Base-by-base conservation (phyloP, 1,284 basidiomycete species). In the Malassezia sympodialis region DNA sequence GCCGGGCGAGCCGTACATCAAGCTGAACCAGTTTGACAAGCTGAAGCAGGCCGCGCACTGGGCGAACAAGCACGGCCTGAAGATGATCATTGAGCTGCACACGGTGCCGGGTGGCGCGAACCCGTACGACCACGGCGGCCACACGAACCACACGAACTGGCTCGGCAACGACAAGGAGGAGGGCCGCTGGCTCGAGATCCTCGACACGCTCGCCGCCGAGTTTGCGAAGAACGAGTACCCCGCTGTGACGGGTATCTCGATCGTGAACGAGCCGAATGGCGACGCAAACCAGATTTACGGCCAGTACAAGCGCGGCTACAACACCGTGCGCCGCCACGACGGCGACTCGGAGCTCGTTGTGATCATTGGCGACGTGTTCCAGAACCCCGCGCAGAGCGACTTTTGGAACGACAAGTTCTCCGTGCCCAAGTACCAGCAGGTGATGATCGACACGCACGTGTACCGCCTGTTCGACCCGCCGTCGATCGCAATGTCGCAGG, bases 281-380 rank as follows among this genome's bases (percentile, higher is more conserved):
- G 61, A 63, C 43, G 28, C 35, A 2, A 53, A 61, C 23, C 49
- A 63, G 11, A 57, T 68, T 11, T 44, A 60, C 21, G 62, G 63
- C 47, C 68, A 62, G 44, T 66, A 67, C 56, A 46, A 59, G 19
- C 49, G 58, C 12, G 67, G 64, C 14, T 72, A 72, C 60, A 58
- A 69, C 46, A 58, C 61, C 14, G 65, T 66, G 19, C 61, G 67
- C 19, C 58, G 57, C 21, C 37, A 53, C 10, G 43, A 50, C 34
- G 50, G 56, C 32, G 59, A 59, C 34, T 53, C 59, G 3, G 59
- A 61, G 5, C 46, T 67, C 11, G 43, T 65, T 7, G 61, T 71
- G 17, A 78, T 89, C 53, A 81, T 93, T 49, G 84, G 87, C 67
- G 91, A 94, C 70, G 88, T 86, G 2, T 87, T 94, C 81, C 83